Conservation (phyloP, 768 basidiomycete species). For the Trametes sanguinea region DNA sequence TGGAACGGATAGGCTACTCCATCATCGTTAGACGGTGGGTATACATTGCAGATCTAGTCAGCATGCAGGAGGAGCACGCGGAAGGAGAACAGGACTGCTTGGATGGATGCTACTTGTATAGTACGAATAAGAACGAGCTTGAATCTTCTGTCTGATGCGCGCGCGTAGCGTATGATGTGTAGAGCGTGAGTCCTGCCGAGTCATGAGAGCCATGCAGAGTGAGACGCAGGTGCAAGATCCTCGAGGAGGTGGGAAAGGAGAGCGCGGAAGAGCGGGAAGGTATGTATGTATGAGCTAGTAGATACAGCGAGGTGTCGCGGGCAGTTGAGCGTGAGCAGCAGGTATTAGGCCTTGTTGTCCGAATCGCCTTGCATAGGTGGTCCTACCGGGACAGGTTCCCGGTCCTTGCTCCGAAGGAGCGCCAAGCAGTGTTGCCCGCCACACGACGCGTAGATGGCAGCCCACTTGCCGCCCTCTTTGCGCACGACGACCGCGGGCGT, state of each 20-base stretch:
- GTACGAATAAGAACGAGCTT: conserved; percentile 2
- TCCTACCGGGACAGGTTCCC: conserved; percentile 10
- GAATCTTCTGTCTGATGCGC: not conserved
- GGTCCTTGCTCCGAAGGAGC: conserved; percentile 62
- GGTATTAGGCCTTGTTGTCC: not conserved
- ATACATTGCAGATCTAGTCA: conserved; percentile 15
- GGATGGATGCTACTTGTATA: conserved; percentile 12
- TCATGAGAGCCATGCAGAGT: conserved; percentile 5
- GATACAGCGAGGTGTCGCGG: conserved; percentile 21
- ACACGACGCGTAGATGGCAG: conserved; percentile 64
- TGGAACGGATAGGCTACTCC: not conserved
- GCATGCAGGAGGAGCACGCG: not conserved
- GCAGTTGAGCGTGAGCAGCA: not conserved
- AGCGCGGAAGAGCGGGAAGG: not conserved
- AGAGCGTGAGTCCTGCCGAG: conserved; percentile 11
- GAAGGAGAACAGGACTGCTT: not conserved
- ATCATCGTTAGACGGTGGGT: not conserved
- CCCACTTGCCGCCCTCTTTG: conserved; percentile 71
- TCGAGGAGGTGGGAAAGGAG: not conserved
- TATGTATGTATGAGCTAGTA: conserved; percentile 13
- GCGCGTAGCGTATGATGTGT: conserved; percentile 1
- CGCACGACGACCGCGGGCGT: conserved; percentile 71
- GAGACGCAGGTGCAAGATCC: conserved; percentile 2
- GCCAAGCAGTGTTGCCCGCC: conserved; percentile 81
- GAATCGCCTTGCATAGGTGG: not conserved